Base-by-base conservation (phyloP, 768 basidiomycete genomes). In the Rickenella mellea region DNA sequence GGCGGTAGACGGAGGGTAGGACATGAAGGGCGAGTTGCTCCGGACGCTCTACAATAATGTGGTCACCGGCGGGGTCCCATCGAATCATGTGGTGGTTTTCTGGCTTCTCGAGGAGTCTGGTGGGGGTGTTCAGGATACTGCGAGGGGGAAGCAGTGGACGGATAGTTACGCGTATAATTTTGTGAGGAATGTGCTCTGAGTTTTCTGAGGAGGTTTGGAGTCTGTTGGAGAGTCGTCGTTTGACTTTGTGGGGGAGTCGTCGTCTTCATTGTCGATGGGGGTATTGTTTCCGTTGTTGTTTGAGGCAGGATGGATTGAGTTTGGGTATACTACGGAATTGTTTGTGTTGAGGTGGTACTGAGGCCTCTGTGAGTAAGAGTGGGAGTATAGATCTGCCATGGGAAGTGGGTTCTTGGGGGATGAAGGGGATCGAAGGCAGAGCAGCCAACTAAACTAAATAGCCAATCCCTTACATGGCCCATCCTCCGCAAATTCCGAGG, bases 71-170 rank as follows among this genome's bases (percentile, higher is more conserved):
- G 12, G 84, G 82, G 58, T 92, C 90, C 91, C 91, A 96, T 40
- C 91, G 83, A 60, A 96, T 93, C 85, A 94, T 93, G 61, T 91
- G 86, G 53, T 92, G 86, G 63, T 93, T 92, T 64, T 93, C 90
- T 44, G 84, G 78, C 37, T 88, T 81, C 61, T 91, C 89, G 57
- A 91, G 78, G 39, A 91, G 80, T 40, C 88, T 91, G 55, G 41
- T n/a, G n/a, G n/a, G n/a, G n/a, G n/a, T n/a, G n/a, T n/a, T n/a
- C n/a, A n/a, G n/a, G 6, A 5, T 40, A 28, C 33, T 21, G 39
- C 11, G 35, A 26, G 17, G 21, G 35, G 27, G 14, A 21, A n/a
- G 14, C 33, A 22, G 15, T 12, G 19, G 24, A 31, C 39, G n/a
- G 26, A 7, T 25, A 80, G 85, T 55, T 56, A 90, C 90, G 84